Evolutionary conservation across 1,139 yeast genomes (phyloP).

Genomic region (Saccharomyces hybrid): DNA sequence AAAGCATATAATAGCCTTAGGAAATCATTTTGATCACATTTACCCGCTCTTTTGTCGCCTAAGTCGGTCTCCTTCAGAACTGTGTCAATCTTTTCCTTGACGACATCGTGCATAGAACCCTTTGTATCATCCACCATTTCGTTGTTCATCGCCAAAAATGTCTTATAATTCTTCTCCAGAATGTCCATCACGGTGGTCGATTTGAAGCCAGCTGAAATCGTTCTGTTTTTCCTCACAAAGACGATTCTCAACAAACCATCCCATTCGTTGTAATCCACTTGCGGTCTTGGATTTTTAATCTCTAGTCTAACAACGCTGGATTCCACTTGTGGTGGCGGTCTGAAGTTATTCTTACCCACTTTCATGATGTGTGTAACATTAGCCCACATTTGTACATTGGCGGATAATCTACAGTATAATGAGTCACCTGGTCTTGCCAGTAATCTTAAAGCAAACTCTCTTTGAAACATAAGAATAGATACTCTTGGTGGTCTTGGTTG

Average conservation of each 20-base stretch:
- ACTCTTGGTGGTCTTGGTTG: slow-evolving; percentile 94
- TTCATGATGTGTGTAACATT: slow-evolving; percentile 97
- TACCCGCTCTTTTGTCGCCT: slow-evolving; percentile 83
- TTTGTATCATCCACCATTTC: slow-evolving; percentile 35
- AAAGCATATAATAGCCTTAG: slow-evolving; percentile 80
- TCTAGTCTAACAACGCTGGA: slow-evolving; percentile 92
- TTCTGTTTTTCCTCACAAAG: slow-evolving; percentile 88
- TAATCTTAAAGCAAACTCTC: slow-evolving; percentile 90
- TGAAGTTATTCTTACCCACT: slow-evolving; percentile 90
- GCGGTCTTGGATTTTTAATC: slow-evolving; percentile 85
- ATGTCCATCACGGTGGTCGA: slow-evolving; percentile 75
- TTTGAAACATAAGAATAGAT: slow-evolving; percentile 92
- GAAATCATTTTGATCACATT: slow-evolving; percentile 92
- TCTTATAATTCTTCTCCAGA: slow-evolving; percentile 79
- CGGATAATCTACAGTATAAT: slow-evolving; percentile 84
- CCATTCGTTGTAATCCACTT: slow-evolving; percentile 91
- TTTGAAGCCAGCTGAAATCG: slow-evolving; percentile 88
- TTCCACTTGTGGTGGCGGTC: slow-evolving; percentile 99
- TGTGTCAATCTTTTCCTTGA: slow-evolving; percentile 48
- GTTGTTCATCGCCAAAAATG: slow-evolving; percentile 57
- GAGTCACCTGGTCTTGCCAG: slow-evolving; percentile 94
- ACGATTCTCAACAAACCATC: slow-evolving; percentile 88
- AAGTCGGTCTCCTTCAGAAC: slow-evolving; percentile 75
- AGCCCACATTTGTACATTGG: slow-evolving; percentile 99
- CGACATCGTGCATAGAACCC: slow-evolving; percentile 44